Evolutionary conservation across 148 eudicot genomes (phyloP).

Genomic region (Arctostaphylos glauca): DNA sequence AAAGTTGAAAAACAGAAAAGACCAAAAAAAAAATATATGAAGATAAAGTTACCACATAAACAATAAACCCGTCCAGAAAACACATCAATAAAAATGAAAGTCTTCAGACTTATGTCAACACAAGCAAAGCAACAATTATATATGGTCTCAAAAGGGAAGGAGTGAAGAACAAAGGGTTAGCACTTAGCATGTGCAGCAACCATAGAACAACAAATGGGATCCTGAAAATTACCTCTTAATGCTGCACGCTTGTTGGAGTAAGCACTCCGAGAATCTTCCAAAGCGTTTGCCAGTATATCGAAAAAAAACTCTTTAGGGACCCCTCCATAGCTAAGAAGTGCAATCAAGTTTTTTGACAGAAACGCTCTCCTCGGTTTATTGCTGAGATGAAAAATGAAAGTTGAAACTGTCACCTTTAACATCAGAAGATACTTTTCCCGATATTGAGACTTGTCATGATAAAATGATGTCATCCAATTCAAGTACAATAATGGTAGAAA

Average conservation of each 20-base stretch:
- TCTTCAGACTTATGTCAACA: neutral
- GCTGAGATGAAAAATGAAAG: constrained; percentile 36
- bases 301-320: constrained; percentile 60
- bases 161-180: too few species aligned
- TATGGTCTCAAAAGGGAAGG: neutral
- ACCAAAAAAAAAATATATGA: neutral
- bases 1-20: neutral
- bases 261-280: constrained; percentile 39
- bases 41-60: neutral
- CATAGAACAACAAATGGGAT: neutral
- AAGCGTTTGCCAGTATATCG: constrained; percentile 39
- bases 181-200: neutral
- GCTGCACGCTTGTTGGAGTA: constrained; percentile 46
- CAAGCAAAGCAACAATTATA: neutral
- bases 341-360: constrained; percentile 72
- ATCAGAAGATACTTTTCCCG: neutral
- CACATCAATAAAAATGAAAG: neutral
- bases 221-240: constrained; percentile 48
- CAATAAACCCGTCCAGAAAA: neutral
- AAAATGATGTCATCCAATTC: neutral
- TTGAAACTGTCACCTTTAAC: neutral
- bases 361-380: constrained; percentile 47
- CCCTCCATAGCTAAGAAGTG: constrained; percentile 77
- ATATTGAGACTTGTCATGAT: neutral
- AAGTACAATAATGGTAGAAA: neutral